A percentile compares a stretch with the other conserved stretches of the same genome.
phyloP scores from a whole-genome alignment of 1,284 basidiomycete species.

The Marasmius tenuissimus region DNA sequence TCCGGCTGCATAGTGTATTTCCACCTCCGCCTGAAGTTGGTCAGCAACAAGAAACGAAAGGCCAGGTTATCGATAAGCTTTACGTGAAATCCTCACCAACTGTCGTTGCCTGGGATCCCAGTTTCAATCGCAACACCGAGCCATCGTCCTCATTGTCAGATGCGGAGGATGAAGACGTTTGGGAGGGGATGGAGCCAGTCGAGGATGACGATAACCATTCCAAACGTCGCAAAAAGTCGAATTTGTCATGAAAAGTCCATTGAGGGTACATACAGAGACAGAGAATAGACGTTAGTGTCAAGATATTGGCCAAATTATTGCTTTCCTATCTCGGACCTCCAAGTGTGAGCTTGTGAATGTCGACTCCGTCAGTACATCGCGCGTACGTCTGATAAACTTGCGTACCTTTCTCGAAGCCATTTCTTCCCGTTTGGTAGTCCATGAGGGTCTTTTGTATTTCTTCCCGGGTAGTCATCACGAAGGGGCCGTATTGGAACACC shows the following conservation, averaged over 20 bases:
- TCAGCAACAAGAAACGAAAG: slow-evolving; percentile 60
- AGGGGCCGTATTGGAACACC: slow-evolving; percentile 86
- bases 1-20: slow-evolving; percentile 72
- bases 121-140: slow-evolving; percentile 1
- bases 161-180: slow-evolving; percentile 44
- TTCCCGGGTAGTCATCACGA: slow-evolving; percentile 79
- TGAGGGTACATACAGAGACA: not conserved
- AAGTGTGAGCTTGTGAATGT: slow-evolving; percentile 58
- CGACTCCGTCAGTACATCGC: not conserved
- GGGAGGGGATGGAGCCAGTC: slow-evolving; percentile 45
- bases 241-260: no score
- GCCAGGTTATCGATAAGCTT: slow-evolving; percentile 64
- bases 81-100: slow-evolving; percentile 71
- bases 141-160: slow-evolving; percentile 11
- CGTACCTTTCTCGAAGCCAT: slow-evolving; percentile 81
- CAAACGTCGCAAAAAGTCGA: not conserved
- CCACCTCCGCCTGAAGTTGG: slow-evolving; percentile 52
- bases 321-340: slow-evolving; percentile 82
- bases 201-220: slow-evolving; percentile 30
- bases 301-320: slow-evolving; percentile 7
- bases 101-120: slow-evolving; percentile 55
- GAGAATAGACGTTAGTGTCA: no score
- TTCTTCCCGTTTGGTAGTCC: slow-evolving; percentile 78
- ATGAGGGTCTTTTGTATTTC: slow-evolving; percentile 83
- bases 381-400: not conserved